These are phyloP conservation scores for Scleroderma bovista DNA, from an alignment of 768 basidiomycete species.

Conservation along the genomic window DNA sequence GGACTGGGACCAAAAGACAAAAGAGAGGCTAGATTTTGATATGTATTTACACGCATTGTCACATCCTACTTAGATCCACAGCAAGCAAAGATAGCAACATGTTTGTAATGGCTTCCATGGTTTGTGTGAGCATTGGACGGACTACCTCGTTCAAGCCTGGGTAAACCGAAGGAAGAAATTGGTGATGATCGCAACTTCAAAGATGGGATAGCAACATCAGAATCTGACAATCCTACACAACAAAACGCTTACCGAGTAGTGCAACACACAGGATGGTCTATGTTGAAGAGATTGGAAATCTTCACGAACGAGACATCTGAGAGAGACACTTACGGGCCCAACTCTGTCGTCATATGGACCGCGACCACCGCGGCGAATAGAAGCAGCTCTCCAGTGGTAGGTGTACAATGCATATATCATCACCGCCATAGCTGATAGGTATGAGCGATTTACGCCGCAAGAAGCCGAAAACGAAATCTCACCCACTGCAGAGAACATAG, in stretches of 20 bases:
- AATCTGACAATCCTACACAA: background rate
- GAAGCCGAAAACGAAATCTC: conserved; percentile 21
- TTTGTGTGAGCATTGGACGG: conserved; percentile 4
- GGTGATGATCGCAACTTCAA: conserved; percentile 71
- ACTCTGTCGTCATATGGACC: conserved; percentile 96
- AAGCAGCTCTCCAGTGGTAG: conserved; percentile 93
- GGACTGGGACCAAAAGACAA: conserved; percentile 52
- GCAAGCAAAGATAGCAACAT: conserved; percentile 5
- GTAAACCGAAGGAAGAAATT: conserved; percentile 85
- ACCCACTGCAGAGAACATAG: conserved; percentile 95
- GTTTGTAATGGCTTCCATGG: conserved; percentile 1
- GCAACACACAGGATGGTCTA: conserved; percentile 82
- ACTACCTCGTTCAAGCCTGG: conserved; percentile 12
- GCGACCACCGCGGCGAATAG: conserved; percentile 85
- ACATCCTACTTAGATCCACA: background rate
- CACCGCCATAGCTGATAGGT: conserved; percentile 76
- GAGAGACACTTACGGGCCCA: conserved; percentile 70
- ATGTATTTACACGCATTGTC: background rate
- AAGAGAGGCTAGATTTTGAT: conserved; percentile 40
- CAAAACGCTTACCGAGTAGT: conserved; percentile 53
- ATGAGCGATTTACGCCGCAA: conserved; percentile 8
- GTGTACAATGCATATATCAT: conserved; percentile 96
- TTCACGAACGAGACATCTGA: conserved; percentile 5
- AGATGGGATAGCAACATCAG: background rate
- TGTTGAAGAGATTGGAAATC: conserved; percentile 7